Percentiles rank a stretch among this genome's conserved stretches.
These are phyloP conservation scores for Adansonia gregorii DNA, from an alignment of 441 rosid species.

Conservation along the genomic window DNA sequence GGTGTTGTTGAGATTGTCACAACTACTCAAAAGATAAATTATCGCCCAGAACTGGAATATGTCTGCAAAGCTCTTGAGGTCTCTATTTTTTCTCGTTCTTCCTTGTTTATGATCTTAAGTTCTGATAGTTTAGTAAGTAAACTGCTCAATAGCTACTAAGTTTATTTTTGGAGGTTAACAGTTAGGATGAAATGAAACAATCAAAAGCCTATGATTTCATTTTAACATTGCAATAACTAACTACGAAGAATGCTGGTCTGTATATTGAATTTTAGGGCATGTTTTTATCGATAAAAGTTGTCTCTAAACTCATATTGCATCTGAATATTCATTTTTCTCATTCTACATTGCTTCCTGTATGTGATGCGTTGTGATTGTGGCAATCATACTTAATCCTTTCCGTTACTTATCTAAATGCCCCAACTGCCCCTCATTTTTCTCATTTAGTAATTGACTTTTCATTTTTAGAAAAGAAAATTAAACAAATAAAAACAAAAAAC, in stretches of 20 bases:
- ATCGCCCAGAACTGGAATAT: slow-evolving; percentile 68
- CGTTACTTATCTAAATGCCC: slow-evolving; percentile 21
- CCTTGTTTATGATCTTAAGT: slow-evolving; percentile 9
- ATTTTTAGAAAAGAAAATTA: slow-evolving; percentile 31
- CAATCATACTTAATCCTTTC: slow-evolving; percentile 5
- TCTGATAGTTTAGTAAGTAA: slow-evolving; percentile 16
- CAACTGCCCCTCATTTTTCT: neutral
- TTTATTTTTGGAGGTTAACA: slow-evolving; percentile 10
- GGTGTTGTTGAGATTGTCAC: slow-evolving; percentile 93
- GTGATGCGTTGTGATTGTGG: neutral
- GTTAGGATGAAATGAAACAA: neutral
- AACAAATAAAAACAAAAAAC: slow-evolving; percentile 37
- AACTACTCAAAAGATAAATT: slow-evolving; percentile 67
- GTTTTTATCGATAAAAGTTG: neutral
- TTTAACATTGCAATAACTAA: slow-evolving; percentile 3
- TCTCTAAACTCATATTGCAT: neutral
- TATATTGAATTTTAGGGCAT: slow-evolving; percentile 2
- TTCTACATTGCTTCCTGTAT: slow-evolving; percentile 2
- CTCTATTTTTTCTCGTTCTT: slow-evolving; percentile 25
- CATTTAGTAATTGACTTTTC: slow-evolving; percentile 44
- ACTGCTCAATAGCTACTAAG: slow-evolving; percentile 3
- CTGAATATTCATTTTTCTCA: slow-evolving; percentile 18
- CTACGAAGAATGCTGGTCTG: neutral
- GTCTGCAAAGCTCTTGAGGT: slow-evolving; percentile 96
- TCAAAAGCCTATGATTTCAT: neutral